phyloP scores from a whole-genome alignment of 192 early-diverging fungal genomes.

The Thamnidium elegans region DNA sequence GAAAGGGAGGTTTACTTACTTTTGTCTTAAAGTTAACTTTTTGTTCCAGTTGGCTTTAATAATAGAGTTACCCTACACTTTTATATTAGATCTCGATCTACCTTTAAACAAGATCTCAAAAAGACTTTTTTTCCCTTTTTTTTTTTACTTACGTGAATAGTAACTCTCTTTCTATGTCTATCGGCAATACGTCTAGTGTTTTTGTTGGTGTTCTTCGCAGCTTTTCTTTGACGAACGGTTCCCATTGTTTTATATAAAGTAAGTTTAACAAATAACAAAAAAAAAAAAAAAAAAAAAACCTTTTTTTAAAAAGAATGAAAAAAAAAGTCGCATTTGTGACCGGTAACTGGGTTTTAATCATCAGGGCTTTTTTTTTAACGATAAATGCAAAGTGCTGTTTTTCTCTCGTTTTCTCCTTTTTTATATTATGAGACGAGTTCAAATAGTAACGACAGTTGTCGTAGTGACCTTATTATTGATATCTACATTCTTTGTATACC shows the following conservation, averaged over 20 bases:
- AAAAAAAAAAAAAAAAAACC: constrained; percentile 16
- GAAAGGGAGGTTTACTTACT: too few species aligned
- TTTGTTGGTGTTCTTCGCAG: constrained; percentile 61
- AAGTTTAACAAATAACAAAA: neutral
- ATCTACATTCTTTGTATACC: constrained; percentile 1
- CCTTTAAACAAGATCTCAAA: constrained; percentile 1
- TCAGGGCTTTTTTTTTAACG: neutral
- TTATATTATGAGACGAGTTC: constrained; percentile 10
- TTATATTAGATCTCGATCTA: neutral
- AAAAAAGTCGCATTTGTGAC: too few species aligned
- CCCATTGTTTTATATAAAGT: constrained; percentile 46
- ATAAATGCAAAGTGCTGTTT: neutral
- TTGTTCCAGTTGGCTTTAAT: constrained; percentile 71
- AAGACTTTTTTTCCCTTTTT: neutral
- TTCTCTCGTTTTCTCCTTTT: neutral
- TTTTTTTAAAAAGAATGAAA: neutral
- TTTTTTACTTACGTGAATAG: constrained; percentile 42
- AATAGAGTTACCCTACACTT: constrained; percentile 48
- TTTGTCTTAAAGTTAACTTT: constrained; percentile 63
- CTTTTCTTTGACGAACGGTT: constrained; percentile 64
- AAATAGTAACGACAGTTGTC: neutral
- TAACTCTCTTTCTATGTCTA: constrained; percentile 57
- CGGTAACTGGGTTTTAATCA: neutral
- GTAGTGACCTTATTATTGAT: neutral
- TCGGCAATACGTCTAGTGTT: constrained; percentile 61